Evolutionary conservation across 805 yeast species (phyloP), one percentile per base, ranked within the genome.

Genomic region (Starmerella apis): DNA sequence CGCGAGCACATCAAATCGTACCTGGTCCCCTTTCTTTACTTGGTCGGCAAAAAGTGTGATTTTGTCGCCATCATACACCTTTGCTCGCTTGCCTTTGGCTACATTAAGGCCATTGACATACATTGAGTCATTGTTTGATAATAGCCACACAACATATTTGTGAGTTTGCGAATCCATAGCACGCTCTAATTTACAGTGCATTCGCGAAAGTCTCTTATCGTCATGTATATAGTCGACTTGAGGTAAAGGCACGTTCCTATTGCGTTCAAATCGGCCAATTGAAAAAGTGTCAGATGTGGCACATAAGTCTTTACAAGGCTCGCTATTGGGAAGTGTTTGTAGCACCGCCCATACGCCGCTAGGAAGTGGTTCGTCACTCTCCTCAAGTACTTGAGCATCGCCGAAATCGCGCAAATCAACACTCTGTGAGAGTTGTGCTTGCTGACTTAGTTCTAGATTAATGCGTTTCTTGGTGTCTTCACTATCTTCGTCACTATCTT

Each of bases 131-230:
- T 85, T 81, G 64, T 87, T 76, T 57, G 87, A 95, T 43, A 84
- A 66, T 27, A 88, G 68, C 94, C 94, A 86, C 14, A 84, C 71
- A 61, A 80, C 87, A 50, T 80, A 43, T 38, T 41, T 41, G 24
- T 49, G 53, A 84, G 0, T 79, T 79, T 10, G 18, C 14, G 37
- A 25, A 35, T 37, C 51, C 11, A 11, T 22, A 20, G 39, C 43
- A 5, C 58, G 52, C 60, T 81, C 59, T 13, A 90, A 69, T 27
- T 79, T 68, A 64, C 96, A 87, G 65, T 92, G 97, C 1, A 81
- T 71, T 56, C 86, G 84, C 2, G 96, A 88, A 59, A 90, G 74
- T 42, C 96, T 68, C 57, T 75, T 82, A 57, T 88, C 96, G 28
- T 75, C 69, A 16, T 85, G 75, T 38, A 70, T 70, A 30, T 77